phyloP scores from a whole-genome alignment of 371 early-diverging fungal genomes.

The Rhizopus microsporus region DNA sequence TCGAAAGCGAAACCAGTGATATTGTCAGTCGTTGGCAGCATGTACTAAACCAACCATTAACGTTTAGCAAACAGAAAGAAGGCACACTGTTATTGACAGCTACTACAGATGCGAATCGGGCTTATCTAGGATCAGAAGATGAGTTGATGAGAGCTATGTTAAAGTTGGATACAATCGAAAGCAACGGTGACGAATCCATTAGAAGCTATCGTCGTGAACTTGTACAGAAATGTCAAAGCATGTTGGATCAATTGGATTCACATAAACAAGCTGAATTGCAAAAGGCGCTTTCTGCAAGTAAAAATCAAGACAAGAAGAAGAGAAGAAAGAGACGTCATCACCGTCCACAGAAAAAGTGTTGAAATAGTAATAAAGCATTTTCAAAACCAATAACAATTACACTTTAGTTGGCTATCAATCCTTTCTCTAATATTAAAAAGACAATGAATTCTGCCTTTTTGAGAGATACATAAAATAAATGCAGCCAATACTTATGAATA shows the following conservation, averaged over 20 bases:
- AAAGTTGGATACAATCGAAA: constrained; percentile 38
- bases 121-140: constrained; percentile 32
- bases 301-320: constrained; percentile 1
- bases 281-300: constrained; percentile 2
- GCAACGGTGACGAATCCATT: constrained; percentile 34
- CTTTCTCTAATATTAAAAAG: no score
- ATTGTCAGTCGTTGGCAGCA: constrained; percentile 9
- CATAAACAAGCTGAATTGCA: constrained; percentile 47
- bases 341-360: constrained; percentile 2
- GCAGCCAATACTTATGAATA: no score
- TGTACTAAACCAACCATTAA: constrained; percentile 3
- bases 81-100: constrained; percentile 25
- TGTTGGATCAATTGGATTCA: constrained; percentile 38
- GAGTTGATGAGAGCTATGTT: constrained; percentile 34
- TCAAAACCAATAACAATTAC: no score
- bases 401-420: no score
- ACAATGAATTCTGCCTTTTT: no score
- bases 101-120: constrained; percentile 22
- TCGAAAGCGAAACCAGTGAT: constrained; percentile 6
- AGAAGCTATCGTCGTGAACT: constrained; percentile 30
- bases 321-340: constrained; percentile 1
- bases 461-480: no score
- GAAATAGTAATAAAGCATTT: not conserved
- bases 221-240: constrained; percentile 32
- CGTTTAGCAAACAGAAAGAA: constrained; percentile 14